Base-by-base conservation (phyloP, 371 early-diverging fungal genomes). In the Apophysomyces variabilis region DNA sequence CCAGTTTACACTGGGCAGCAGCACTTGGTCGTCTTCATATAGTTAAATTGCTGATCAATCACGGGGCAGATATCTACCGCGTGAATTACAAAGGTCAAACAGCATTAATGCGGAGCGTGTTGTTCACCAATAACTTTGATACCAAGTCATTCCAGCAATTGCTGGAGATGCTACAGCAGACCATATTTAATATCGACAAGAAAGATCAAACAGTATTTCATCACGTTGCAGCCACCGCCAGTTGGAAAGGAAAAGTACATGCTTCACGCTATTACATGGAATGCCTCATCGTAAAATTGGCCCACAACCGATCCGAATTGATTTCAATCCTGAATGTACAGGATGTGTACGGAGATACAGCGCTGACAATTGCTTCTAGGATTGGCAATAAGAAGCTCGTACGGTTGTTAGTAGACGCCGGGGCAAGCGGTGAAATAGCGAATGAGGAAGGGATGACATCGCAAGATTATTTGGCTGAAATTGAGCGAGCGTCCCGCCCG, bases 1-100 rank as follows among this genome's bases (percentile, higher is more conserved):
- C 96, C 0, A 84, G 94, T 1, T 76, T 96, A 14, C 98, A 98
- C 68, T 98, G 96, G 96, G 96, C 97, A 0, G 93, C 95, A 3
- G 93, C 96, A 7, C 84, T 97, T 68, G 97, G 91, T 0, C 77
- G 91, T 13, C 80, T 93, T 32, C 77, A 86, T 44, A 77, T 94
- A 4, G 84, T 96, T 26, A 77, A 82, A 21, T 67, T 91, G 11
- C 75, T 96, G 58, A 70, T 97, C 8, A 75, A 85, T n/a, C 85
- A 85, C 57, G 93, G 94, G 0, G 93, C 93, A 3, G 90, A 93
- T 65, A 74, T 88, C 14, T 82, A 83, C 45, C 65, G 82, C 38
- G 80, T 87, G 35, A 97, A 96, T 69, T 84, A 86, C 63, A 83
- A 82, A 38, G 96, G 96, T 11, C 93, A 96, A 70, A 89, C 96